Evolutionary conservation across 2,329 filamentous ascomycete genomes (phyloP).

Genomic region (Ascomycota sp.): DNA sequence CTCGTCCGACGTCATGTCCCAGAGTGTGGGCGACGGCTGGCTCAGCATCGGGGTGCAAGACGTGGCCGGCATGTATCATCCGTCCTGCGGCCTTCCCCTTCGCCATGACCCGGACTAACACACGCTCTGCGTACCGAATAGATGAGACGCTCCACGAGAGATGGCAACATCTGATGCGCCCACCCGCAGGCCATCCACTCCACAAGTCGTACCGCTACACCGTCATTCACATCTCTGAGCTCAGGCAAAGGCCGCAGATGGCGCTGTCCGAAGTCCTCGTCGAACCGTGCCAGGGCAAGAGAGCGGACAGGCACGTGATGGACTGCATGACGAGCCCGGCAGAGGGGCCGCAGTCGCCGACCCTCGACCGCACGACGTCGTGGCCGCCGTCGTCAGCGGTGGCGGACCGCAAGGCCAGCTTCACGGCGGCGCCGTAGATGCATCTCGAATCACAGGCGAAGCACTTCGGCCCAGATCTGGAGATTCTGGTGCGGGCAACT

Average conservation of each 20-base stretch:
- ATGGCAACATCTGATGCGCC: not conserved
- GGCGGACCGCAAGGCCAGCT: constrained; percentile 14
- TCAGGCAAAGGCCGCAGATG: constrained; percentile 24
- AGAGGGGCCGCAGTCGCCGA: constrained; percentile 25
- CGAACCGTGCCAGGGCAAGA: constrained; percentile 11
- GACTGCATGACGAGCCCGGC: constrained; percentile 37
- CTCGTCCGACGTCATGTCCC: constrained; percentile 34
- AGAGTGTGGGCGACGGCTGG: constrained; percentile 31
- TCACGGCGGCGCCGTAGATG: constrained; percentile 26
- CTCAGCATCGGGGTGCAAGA: constrained; percentile 33
- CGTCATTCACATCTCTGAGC: constrained; percentile 33
- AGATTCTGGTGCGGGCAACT: constrained; percentile 47
- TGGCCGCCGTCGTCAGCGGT: constrained; percentile 9
- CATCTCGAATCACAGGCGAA: constrained; percentile 32
- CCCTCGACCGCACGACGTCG: constrained; percentile 15
- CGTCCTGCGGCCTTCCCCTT: not conserved
- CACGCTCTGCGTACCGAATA: constrained; percentile 22
- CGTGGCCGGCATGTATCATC: constrained; percentile 16
- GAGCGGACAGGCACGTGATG: constrained; percentile 21
- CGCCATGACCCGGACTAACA: too few relatives aligned
- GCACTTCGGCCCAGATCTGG: constrained; percentile 40
- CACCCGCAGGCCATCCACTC: constrained; percentile 30
- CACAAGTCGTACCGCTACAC: constrained; percentile 41
- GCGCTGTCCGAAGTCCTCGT: constrained; percentile 25
- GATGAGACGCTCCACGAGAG: constrained; percentile 12